Evolutionary conservation across 106 monocot genomes (phyloP).

Genomic region (Chionographis japonica): DNA sequence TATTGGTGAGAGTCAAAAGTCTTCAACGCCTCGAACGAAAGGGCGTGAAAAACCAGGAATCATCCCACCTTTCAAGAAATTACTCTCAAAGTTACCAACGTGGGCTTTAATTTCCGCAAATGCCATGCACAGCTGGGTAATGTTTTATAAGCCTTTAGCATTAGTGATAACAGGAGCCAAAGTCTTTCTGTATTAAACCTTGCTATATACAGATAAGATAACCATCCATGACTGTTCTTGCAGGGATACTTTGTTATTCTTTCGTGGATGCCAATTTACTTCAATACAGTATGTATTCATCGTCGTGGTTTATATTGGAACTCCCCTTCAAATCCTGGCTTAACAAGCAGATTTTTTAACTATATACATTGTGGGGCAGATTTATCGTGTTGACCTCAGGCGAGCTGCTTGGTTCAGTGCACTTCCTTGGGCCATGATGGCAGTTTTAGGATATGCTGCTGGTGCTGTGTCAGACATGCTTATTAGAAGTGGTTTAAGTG

Average conservation of each 20-base stretch:
- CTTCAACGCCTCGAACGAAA: constrained; percentile 4
- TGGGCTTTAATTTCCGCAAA: constrained; percentile 96
- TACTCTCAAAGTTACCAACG: constrained; percentile 88
- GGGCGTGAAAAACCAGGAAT: constrained; percentile 18
- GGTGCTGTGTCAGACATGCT: constrained; percentile 72
- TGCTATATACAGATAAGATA: neutral
- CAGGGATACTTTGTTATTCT: constrained; percentile 97
- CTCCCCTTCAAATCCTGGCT: neutral
- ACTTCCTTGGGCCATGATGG: constrained; percentile 95
- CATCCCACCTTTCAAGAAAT: constrained; percentile 70
- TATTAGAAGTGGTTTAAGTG: constrained; percentile 51
- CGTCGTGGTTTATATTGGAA: neutral
- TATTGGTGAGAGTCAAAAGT: constrained; percentile 37
- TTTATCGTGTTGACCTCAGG: constrained; percentile 80
- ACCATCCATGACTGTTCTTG: constrained; percentile 6
- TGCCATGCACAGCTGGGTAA: constrained; percentile 99
- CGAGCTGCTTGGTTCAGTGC: constrained; percentile 99
- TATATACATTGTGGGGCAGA: constrained; percentile 32
- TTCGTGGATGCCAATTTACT: constrained; percentile 97
- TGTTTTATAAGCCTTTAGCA: neutral
- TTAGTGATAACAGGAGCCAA: neutral
- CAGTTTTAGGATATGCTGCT: constrained; percentile 82
- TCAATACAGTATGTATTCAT: constrained; percentile 67
- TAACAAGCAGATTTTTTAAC: neutral
- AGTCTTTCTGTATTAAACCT: neutral